Evolutionary conservation across 169 alveolate species (phyloP), one percentile per base, ranked within the genome.

Genomic region (Eimeria acervulina): DNA sequence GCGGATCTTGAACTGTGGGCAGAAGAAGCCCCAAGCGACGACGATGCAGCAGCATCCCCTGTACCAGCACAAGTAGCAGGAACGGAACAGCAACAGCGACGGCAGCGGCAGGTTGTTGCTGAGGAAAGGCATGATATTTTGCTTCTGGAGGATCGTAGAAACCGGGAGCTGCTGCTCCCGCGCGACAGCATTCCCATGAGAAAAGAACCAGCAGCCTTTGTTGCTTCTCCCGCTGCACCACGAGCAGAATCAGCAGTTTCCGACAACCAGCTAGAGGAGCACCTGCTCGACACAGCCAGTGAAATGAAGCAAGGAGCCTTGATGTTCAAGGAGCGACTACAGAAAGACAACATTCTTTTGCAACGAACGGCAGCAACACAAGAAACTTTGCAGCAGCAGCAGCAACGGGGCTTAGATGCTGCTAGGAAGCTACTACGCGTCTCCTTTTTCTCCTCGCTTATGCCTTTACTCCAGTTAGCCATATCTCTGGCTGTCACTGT

Each of bases 331-430:
- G 70, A 81, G 47, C 17, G 72, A 47, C 21, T 81, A 61, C 90
- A 81, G 70, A 81, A 51, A 31, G 90, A 81, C 90, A 81, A 81
- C 26, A 36, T 31, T 19, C 42, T 81, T 28, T 26, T 81, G 90
- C 72, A 51, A 59, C 90, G 90, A n/a, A 81, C 90, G 90, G 66
- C 90, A 52, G 90, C 90, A n/a, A 81, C 74, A 8, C 90, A 81
- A 51, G 90, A 81, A n/a, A 28, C 90, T 15, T 19, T 81, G 68
- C 90, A 81, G 51, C 90, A 47, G 70, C 63, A 81, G 68, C 90
- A 81, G 70, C 26, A n/a, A 47, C 66, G 61, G 70, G 90, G 90
- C 51, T 23, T 81, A n/a, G 70, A 81, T 31, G 68, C 90, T 47
- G 90, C 90, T 81, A 81, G 28, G 47, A 81, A 81, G 61, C 90